phyloP scores from a whole-genome alignment of 2,329 filamentous ascomycete species.

The Alternaria viburni region DNA sequence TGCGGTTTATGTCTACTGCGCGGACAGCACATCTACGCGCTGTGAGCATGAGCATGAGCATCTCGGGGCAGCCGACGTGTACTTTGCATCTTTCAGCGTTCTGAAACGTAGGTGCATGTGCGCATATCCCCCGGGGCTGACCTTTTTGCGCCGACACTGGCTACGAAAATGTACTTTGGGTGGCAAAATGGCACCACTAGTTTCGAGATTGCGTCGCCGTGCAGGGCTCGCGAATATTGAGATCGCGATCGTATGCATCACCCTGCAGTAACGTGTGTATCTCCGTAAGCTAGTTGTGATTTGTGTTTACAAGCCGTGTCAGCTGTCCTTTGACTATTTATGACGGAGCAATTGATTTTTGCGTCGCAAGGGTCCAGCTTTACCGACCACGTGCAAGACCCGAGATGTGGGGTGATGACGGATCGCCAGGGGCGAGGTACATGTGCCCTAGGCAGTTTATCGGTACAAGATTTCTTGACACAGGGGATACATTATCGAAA shows the following conservation, averaged over 20 bases:
- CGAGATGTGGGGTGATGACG: slow-evolving; percentile 8
- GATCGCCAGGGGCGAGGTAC: slow-evolving; percentile 13
- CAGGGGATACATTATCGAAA: not conserved
- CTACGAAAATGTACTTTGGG: not conserved
- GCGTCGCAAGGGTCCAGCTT: slow-evolving; percentile 6
- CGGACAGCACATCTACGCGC: not conserved
- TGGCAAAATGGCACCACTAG: slow-evolving; percentile 7
- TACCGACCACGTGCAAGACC: slow-evolving; percentile 5
- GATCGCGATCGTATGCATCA: slow-evolving; percentile 8
- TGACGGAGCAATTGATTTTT: slow-evolving; percentile 19
- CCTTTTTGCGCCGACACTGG: not conserved
- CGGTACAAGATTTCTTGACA: slow-evolving; percentile 1
- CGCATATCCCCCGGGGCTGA: not conserved
- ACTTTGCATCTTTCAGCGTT: not conserved
- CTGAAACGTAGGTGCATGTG: not conserved
- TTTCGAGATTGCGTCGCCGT: slow-evolving; percentile 4
- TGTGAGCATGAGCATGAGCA: not conserved
- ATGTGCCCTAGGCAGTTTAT: not conserved
- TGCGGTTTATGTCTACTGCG: not conserved
- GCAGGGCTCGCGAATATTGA: slow-evolving; percentile 7
- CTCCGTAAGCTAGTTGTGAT: slow-evolving; percentile 1
- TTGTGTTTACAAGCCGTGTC: slow-evolving; percentile 1
- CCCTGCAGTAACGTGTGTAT: not conserved
- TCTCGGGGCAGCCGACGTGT: not conserved
- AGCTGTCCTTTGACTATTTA: slow-evolving; percentile 1